phyloP scores from a whole-genome alignment of 305 asterid genomes.

The Plantago lanceolata region DNA sequence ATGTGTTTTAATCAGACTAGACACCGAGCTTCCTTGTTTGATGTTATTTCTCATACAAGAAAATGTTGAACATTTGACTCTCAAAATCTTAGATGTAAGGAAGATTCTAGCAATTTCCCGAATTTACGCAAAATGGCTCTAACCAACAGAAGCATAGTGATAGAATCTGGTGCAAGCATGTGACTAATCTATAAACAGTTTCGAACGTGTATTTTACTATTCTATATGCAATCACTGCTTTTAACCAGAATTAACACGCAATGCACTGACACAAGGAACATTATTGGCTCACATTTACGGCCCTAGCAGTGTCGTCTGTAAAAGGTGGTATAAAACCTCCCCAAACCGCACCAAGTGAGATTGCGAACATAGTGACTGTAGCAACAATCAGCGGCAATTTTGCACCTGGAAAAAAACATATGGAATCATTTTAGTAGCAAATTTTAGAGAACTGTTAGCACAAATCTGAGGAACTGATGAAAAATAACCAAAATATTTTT shows the following conservation, averaged over 20 bases:
- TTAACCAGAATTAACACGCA: neutral
- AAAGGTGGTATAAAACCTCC: constrained; percentile 63
- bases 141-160: too few species aligned
- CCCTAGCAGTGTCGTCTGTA: constrained; percentile 72
- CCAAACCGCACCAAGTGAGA: constrained; percentile 50
- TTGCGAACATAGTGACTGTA: constrained; percentile 37
- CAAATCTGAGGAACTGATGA: constrained; percentile 5
- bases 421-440: constrained; percentile 4
- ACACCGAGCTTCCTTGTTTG: too few species aligned
- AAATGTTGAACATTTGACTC: too few species aligned
- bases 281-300: constrained; percentile 63
- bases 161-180: too few species aligned
- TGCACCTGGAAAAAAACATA: constrained; percentile 45
- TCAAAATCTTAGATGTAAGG: too few species aligned
- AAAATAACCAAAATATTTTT: too few species aligned
- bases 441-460: neutral
- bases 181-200: too few species aligned
- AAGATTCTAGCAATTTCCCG: too few species aligned
- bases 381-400: constrained; percentile 50
- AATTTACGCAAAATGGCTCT: too few species aligned
- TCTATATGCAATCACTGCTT: neutral
- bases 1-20: too few species aligned
- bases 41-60: too few species aligned
- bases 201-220: too few species aligned
- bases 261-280: neutral